These are phyloP conservation scores for Russula abietina DNA, from an alignment of 768 basidiomycete species.

Conservation along the genomic window DNA sequence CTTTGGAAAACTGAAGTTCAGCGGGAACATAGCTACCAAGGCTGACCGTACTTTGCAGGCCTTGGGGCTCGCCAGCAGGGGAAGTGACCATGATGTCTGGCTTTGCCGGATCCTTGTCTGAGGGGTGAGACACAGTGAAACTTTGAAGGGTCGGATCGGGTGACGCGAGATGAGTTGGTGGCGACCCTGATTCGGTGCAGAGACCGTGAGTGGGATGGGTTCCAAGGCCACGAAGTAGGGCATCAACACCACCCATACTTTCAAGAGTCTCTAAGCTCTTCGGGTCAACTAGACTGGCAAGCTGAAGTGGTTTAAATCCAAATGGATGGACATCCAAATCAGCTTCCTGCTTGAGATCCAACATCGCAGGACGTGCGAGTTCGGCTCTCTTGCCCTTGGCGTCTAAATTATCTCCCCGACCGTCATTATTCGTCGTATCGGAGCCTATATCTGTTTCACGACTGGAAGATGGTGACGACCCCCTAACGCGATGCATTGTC, in stretches of 20 bases:
- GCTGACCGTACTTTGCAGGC: constrained; percentile 16
- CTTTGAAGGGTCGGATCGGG: no score
- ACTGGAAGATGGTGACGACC: constrained; percentile 24
- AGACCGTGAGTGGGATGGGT: constrained; percentile 52
- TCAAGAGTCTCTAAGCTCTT: no score
- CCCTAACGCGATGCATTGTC: no score
- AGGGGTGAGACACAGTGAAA: no score
- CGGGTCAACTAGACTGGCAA: no score
- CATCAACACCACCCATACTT: no score
- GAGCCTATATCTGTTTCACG: constrained; percentile 8
- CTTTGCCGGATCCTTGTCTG: no score
- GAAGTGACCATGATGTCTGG: no score
- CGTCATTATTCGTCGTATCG: constrained; percentile 17
- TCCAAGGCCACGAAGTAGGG: no score
- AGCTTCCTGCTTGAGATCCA: constrained; percentile 37
- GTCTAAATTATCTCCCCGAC: constrained; percentile 23
- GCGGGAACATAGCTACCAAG: background rate
- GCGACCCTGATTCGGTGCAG: background rate
- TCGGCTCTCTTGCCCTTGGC: constrained; percentile 10
- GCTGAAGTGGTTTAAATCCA: constrained; percentile 62
- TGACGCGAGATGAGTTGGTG: no score
- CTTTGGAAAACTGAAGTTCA: background rate
- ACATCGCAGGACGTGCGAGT: constrained; percentile 26
- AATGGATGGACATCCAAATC: constrained; percentile 67
- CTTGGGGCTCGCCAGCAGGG: constrained; percentile 31